A percentile compares a stretch with the other conserved stretches of the same genome.
These are phyloP conservation scores for Heterobasidion parviporum DNA, from an alignment of 1,284 basidiomycete genomes.

Conservation along the genomic window DNA sequence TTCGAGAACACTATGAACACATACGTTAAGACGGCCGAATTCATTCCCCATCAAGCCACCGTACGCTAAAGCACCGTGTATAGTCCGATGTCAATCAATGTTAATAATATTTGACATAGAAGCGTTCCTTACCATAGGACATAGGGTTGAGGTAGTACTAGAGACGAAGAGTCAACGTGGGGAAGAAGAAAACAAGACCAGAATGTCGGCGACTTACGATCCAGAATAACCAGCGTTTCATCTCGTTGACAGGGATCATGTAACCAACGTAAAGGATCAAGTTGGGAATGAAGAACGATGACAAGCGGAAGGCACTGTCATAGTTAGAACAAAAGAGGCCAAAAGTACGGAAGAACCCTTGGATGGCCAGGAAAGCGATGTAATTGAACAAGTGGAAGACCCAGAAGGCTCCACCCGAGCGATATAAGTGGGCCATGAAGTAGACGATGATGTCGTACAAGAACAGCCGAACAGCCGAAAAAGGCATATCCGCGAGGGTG, in stretches of 20 bases:
- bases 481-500: constrained; percentile 70
- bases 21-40: constrained; percentile 61
- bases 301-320: constrained; percentile 52
- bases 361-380: constrained; percentile 53
- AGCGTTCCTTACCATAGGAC: constrained; percentile 50
- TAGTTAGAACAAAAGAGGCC: constrained; percentile 60
- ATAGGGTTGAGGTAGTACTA: constrained; percentile 73
- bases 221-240: constrained; percentile 90
- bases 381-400: constrained; percentile 65
- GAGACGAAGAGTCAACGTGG: background rate
- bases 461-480: constrained; percentile 56
- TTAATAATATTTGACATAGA: background rate
- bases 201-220: constrained; percentile 36
- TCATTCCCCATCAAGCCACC: constrained; percentile 79
- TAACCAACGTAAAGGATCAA: constrained; percentile 66
- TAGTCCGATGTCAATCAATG: background rate
- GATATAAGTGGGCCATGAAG: constrained; percentile 62
- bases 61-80: constrained; percentile 37
- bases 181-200: background rate
- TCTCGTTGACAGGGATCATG: constrained; percentile 62
- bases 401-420: constrained; percentile 60
- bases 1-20: constrained; percentile 10
- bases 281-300: constrained; percentile 57
- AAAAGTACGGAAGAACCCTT: constrained; percentile 69
- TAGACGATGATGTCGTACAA: constrained; percentile 69